Base-by-base conservation (phyloP, 768 basidiomycete genomes). In the Cystofilobasidium capitatum region DNA sequence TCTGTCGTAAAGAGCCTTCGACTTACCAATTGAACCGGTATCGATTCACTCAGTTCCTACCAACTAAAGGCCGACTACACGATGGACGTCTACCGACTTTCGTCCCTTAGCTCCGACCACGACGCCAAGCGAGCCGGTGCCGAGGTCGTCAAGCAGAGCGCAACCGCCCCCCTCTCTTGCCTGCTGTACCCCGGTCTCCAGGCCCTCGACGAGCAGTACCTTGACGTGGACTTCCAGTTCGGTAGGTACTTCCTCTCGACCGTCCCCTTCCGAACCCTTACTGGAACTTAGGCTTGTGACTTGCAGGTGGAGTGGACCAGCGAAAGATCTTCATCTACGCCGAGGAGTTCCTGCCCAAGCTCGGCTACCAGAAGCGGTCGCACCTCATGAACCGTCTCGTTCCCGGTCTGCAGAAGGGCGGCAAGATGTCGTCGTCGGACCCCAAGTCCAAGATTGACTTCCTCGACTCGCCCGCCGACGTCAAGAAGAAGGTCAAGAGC, bases 361-460 rank as follows among this genome's bases (percentile, higher is more conserved):
- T 98, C 37, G 96, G 94, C 40, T 98, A 97, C 80, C 79, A 80
- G 62, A 97, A 96, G 78, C 90, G 94, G 39, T 89, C 93, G 0
- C 96, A 99, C 76, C 81, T 99, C 54, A 99, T 99, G 96, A 99
- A 97, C 78, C 81, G 84, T 39, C 98, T 98, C 93, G 91, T 98
- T 0, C 92, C 93, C 36, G 92, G 93, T 51, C 82, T 96, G 39
- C 44, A 59, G 35, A 86, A 86, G 49, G 93, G 93, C 37, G 89
- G 91, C 22, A 99, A 99, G 76, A 98, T 99, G 96, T 96, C 92
- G 20, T 87, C 92, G 1, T 98, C 94, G 0, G 94, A 98, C 72
- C 91, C 91, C 36, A 90, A 96, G 76, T 92, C 89, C 70, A 99
- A 99, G 78, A 94, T 98, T 76, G 96, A 99, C 79, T 90, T 98